Evolutionary conservation across 805 yeast genomes (phyloP).

Genomic region (Yarrowia sp.): DNA sequence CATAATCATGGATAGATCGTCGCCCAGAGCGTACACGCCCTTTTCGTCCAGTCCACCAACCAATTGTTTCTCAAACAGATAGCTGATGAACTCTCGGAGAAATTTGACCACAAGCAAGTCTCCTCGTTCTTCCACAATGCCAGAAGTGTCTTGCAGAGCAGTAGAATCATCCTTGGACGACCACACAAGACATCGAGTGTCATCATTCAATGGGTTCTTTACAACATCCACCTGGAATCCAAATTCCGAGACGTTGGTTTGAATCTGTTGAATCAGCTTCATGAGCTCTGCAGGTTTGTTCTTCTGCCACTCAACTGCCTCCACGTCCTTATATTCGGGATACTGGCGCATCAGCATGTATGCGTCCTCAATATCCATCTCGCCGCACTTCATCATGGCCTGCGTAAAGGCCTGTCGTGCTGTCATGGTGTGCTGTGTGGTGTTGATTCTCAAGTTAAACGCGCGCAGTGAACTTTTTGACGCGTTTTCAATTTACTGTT

Average conservation of each 20-base stretch:
- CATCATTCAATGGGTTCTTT: neutral
- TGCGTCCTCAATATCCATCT: neutral
- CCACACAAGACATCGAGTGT: neutral
- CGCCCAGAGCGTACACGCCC: neutral
- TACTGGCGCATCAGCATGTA: neutral
- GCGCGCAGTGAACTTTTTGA: neutral
- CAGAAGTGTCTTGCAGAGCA: conserved; percentile 15
- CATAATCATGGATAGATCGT: neutral
- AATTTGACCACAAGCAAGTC: neutral
- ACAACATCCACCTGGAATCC: neutral
- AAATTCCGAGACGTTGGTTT: neutral
- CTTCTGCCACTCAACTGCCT: neutral
- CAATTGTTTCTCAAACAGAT: neutral
- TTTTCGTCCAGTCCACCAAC: neutral
- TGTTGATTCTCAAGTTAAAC: neutral
- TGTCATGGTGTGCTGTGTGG: conserved; percentile 39
- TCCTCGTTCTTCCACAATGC: neutral
- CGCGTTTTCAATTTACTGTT: neutral
- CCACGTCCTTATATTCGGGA: neutral
- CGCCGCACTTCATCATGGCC: conserved; percentile 4
- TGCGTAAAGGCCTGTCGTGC: conserved; percentile 10
- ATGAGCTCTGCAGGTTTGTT: neutral
- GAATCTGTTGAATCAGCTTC: neutral
- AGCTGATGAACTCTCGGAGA: neutral
- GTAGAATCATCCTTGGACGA: neutral